Evolutionary conservation across 805 yeast species (phyloP).

Genomic region (Zygosaccharomyces siamensis): DNA sequence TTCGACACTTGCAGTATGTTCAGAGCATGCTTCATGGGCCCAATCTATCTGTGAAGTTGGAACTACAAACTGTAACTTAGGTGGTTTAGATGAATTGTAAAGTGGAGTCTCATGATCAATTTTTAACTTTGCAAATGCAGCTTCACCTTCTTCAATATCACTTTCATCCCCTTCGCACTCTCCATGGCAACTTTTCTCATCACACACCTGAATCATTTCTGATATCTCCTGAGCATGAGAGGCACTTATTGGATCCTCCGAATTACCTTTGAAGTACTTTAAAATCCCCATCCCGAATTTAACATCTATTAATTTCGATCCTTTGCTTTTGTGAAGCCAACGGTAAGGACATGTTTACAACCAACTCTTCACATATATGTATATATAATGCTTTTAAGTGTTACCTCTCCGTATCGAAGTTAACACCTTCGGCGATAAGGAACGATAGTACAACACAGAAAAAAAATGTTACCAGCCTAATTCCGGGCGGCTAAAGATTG

Average conservation of each 20-base stretch:
- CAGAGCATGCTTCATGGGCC: conserved; percentile 62
- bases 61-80: conserved; percentile 66
- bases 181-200: conserved; percentile 19
- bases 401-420: no score
- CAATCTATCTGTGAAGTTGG: conserved; percentile 86
- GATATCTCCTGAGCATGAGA: conserved; percentile 17
- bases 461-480: no score
- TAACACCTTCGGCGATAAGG: no score
- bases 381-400: no score
- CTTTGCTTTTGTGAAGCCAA: no score
- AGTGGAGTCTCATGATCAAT: conserved; percentile 40
- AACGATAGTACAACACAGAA: no score
- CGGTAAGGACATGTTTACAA: no score
- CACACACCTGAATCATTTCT: conserved; percentile 22
- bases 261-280: conserved; percentile 6
- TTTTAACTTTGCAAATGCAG: conserved; percentile 22
- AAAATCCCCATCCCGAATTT: conserved; percentile 8
- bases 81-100: conserved; percentile 68
- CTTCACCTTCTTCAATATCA: conserved; percentile 27
- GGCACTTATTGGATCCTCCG: conserved; percentile 5
- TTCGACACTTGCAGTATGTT: conserved; percentile 44
- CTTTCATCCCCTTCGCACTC: conserved; percentile 26
- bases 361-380: no score
- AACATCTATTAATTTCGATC: no score
- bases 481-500: no score